Conservation (phyloP, 768 basidiomycete species). For the Mycena leptocephala region DNA sequence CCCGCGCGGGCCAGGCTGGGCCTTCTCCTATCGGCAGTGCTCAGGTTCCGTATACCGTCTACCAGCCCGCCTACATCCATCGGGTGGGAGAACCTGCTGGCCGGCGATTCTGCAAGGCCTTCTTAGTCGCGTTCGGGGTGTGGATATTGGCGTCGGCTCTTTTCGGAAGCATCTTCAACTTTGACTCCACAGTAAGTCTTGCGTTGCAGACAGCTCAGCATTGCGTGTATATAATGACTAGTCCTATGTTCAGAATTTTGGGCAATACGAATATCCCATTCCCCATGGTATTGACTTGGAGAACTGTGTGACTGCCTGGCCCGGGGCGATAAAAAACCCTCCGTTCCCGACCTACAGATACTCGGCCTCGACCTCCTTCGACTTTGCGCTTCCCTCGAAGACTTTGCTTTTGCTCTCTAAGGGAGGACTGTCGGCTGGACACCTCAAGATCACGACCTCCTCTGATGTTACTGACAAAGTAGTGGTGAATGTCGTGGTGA, state of each 20-base stretch:
- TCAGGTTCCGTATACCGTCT: conserved; percentile 8
- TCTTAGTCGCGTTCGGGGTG: conserved; percentile 30
- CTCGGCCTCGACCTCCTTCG: conserved; percentile 30
- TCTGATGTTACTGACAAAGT: conserved; percentile 39
- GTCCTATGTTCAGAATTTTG: conserved; percentile 7
- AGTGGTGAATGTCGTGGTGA: conserved; percentile 45
- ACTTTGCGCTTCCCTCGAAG: conserved; percentile 42
- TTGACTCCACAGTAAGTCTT: conserved; percentile 19
- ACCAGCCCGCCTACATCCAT: conserved; percentile 19
- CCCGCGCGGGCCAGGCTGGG: neutral
- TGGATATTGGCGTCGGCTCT: conserved; percentile 26
- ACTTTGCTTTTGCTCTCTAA: conserved; percentile 48
- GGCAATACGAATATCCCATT: conserved; percentile 20
- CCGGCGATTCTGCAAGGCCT: conserved; percentile 23
- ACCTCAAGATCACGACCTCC: conserved; percentile 45
- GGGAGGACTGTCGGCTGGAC: conserved; percentile 45
- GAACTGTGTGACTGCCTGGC: conserved; percentile 25
- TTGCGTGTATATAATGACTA: conserved; percentile 2
- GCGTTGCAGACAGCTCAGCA: neutral
- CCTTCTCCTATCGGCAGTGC: conserved; percentile 2
- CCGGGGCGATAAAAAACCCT: neutral
- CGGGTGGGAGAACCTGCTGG: conserved; percentile 21
- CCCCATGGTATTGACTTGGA: neutral
- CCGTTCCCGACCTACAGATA: conserved; percentile 31
- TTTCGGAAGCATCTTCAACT: conserved; percentile 16